phyloP scores from a whole-genome alignment of 225 moss, liverwort and hornwort species.

The Pseudoscleropodium purum region DNA sequence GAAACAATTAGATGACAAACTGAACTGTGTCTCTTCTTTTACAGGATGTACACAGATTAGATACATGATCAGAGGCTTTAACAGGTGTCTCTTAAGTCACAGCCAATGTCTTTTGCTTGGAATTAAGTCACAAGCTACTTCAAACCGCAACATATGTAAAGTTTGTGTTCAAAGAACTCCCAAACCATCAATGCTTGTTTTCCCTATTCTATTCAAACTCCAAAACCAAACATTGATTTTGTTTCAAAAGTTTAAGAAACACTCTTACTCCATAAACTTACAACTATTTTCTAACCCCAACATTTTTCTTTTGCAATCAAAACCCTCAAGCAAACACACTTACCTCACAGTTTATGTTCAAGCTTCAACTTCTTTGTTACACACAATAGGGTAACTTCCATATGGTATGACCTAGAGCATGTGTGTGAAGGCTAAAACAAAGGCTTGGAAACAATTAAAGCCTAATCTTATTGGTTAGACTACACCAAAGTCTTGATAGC shows the following conservation, averaged over 20 bases:
- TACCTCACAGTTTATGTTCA: neutral
- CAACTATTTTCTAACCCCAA: no score
- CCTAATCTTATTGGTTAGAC: no score
- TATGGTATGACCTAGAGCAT: no score
- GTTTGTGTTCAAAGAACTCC: no score
- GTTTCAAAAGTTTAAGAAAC: neutral
- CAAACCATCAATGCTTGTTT: no score
- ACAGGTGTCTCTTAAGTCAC: neutral
- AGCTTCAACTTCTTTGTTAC: rapidly evolving
- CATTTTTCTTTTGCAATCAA: neutral
- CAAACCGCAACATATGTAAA: no score
- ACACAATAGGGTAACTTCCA: no score
- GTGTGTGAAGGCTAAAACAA: rapidly evolving
- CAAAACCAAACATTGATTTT: neutral
- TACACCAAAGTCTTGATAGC: no score
- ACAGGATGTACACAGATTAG: neutral
- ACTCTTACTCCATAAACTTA: neutral
- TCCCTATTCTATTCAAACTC: no score
- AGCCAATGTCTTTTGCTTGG: neutral
- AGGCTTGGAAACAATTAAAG: no score
- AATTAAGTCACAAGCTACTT: neutral
- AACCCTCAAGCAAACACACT: neutral
- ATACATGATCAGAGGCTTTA: no score
- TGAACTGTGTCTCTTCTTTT: neutral
- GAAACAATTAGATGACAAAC: neutral